phyloP scores from a whole-genome alignment of 73 alveolate species.

The Tetrahymena thermophila region DNA sequence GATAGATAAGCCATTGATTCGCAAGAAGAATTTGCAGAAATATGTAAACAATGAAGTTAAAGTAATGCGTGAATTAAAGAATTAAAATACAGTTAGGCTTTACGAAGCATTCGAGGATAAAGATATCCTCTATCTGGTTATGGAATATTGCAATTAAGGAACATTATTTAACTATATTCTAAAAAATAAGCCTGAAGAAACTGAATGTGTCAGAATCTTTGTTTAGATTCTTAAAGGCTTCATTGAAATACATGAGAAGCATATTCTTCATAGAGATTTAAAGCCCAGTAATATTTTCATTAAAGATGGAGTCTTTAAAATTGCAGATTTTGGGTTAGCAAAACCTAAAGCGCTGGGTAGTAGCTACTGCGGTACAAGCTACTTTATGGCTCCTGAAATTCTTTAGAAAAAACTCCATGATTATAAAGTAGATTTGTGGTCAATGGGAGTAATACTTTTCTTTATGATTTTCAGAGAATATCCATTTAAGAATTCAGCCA shows the following conservation, averaged over 20 bases:
- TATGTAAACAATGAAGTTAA: not conserved
- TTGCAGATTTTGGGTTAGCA: not conserved
- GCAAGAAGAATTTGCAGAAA: not conserved
- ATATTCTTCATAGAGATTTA: not conserved
- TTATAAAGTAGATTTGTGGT: conserved; percentile 73
- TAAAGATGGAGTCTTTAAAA: not conserved
- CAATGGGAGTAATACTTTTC: conserved; percentile 66
- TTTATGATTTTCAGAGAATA: not conserved
- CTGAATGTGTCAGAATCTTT: not conserved
- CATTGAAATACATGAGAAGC: not conserved
- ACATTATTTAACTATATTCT: not conserved
- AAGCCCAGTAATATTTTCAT: not conserved
- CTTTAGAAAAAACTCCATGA: conserved; percentile 57
- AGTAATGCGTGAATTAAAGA: not conserved
- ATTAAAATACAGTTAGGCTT: not conserved
- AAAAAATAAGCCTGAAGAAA: not conserved
- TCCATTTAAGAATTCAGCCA: not conserved
- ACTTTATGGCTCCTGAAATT: conserved; percentile 90
- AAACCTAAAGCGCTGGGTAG: not conserved
- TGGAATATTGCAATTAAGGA: not conserved
- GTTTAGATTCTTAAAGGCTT: not conserved
- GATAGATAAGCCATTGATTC: not conserved
- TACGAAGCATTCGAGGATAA: not conserved
- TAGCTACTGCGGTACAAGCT: conserved; percentile 60
- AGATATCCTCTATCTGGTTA: not conserved